Base-by-base conservation (phyloP, 257 asterid genomes). In the Solanum dulcamara region DNA sequence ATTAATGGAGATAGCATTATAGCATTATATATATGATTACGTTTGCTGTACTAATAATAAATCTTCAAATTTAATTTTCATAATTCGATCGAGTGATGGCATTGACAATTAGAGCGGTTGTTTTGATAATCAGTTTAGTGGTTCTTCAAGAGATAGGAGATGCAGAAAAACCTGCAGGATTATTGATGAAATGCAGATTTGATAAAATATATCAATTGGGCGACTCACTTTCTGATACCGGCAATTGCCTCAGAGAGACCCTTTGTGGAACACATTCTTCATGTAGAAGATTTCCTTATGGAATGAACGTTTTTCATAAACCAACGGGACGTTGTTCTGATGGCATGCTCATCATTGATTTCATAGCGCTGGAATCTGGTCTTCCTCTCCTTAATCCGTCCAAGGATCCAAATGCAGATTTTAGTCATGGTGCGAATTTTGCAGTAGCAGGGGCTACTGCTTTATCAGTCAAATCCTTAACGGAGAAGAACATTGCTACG, bases 361-460 rank as follows among this genome's bases (percentile, higher is more conserved):
- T 85, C n/a, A 51, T 85, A 30, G 88, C 90, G 3, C 12, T 14
- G n/a, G 84, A 83, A 75, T 64, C 85, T 24, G 87, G 85, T 38
- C 55, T 85, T n/a, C 64, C 88, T n/a, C 70, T 85, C 24, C 17
- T 88, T 22, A 46, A 79, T 32, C 88, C 90, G 0, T 66, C 28
- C 53, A 33, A 50, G 62, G 26, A 75, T 35, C 14, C 10, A 72
- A 50, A n/a, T 3, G 83, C 85, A 17, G n/a, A 83, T 44, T 72
- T 84, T 44, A 85, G 42, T 26, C 53, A 88, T 33, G 90, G 90
- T 10, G 84, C 53, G 6, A 88, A 83, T 35, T 88, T 83, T 68
- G 90, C 88, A 11, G 81, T 83, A 22, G 80, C 87, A 11, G 86
- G 88, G 2, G 86, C 88, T 10, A 85, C 90, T 12, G 90, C 90